Base-by-base conservation (phyloP, 306 rosid genomes). In the Trifolium pratense region DNA sequence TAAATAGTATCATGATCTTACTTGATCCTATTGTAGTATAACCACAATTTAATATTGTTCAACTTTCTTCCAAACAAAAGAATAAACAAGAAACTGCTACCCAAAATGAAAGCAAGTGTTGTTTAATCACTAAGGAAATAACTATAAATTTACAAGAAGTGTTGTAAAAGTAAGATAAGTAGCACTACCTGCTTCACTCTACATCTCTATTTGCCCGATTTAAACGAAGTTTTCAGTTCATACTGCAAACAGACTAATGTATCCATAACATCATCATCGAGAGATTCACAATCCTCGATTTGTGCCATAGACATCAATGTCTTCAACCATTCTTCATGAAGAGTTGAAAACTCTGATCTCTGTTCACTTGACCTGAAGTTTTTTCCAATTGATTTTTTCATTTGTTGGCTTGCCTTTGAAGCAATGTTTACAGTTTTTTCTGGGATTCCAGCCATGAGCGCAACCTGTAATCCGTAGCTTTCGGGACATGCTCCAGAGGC, bases 391-490 rank as follows among this genome's bases (percentile, higher is more conserved):
- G 90, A 89, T 57, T 62, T 75, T 72, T 86, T 89, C 90, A 93
- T 85, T 57, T 25, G 78, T 65, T 81, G 90, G 80, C 96, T 84
- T 17, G 98, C 98, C 74, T 74, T 80, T 31, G 91, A 89, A 80
- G 98, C 98, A 7, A 87, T 66, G 66, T 81, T 78, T 6, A 94
- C 94, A 1, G 83, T 91, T 61, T 70, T 39, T 40, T 88, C 88
- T 3, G 98, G 91, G 78, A 94, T 83, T 79, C 98, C 96, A 11
- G 98, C 98, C 98, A 89, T 91, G 42, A 77, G 84, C 23, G 97
- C 98, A 39, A 94, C 97, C 86, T 94, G 95, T 85, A 94, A 72
- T 20, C 98, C 98, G 7, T 91, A 94, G 82, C 98, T 94, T 84
- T 89, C 96, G 0, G 98, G 98, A 69, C 92, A 91, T 14, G 97